Evolutionary conservation across 768 basidiomycete species (phyloP).

Genomic region (Termitomyces sp.): DNA sequence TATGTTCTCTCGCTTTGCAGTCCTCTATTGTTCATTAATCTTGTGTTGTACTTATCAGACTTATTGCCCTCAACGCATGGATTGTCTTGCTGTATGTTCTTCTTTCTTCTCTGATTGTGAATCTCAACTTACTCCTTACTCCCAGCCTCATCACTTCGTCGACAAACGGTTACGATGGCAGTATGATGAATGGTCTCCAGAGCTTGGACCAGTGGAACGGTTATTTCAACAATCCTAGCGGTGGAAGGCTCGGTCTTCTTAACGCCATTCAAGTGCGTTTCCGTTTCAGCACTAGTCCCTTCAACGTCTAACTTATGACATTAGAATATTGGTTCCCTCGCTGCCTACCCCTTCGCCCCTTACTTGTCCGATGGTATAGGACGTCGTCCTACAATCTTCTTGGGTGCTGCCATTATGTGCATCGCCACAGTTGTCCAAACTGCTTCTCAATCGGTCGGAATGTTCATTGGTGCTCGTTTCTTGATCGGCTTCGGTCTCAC

Average conservation of each 20-base stretch:
- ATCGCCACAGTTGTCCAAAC: slow-evolving; percentile 64
- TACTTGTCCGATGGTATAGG: slow-evolving; percentile 70
- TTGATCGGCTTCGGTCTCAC: slow-evolving; percentile 73
- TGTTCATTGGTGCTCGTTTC: slow-evolving; percentile 82
- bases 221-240: slow-evolving; percentile 55
- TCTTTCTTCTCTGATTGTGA: background rate
- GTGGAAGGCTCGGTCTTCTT: slow-evolving; percentile 56
- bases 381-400: slow-evolving; percentile 56
- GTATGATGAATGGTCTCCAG: slow-evolving; percentile 80
- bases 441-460: slow-evolving; percentile 62
- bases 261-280: slow-evolving; percentile 65
- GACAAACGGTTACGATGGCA: slow-evolving; percentile 71
- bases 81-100: slow-evolving; percentile 53
- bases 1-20: slow-evolving; percentile 14
- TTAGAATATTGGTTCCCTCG: slow-evolving; percentile 70
- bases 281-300: background rate
- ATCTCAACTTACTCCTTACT: background rate
- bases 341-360: slow-evolving; percentile 64
- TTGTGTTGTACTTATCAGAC: slow-evolving; percentile 23
- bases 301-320: background rate
- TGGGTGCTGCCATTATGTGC: slow-evolving; percentile 70
- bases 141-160: slow-evolving; percentile 67
- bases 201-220: slow-evolving; percentile 54
- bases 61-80: slow-evolving; percentile 64
- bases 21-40: background rate